Evolutionary conservation across 2,329 filamentous ascomycete species (phyloP).

Genomic region (Beauveria rudraprayagi): DNA sequence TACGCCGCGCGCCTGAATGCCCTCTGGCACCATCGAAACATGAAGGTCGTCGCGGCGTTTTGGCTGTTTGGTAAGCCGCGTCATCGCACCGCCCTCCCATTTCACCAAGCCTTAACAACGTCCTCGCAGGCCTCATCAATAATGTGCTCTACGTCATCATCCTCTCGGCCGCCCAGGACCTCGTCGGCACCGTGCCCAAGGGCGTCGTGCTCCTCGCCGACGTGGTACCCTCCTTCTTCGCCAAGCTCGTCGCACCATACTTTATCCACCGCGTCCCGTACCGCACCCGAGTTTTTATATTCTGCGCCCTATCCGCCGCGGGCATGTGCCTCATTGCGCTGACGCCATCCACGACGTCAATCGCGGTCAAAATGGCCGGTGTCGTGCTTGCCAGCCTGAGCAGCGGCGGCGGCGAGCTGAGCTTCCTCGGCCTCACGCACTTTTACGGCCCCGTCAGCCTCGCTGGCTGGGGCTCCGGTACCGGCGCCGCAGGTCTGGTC

Average conservation of each 20-base stretch:
- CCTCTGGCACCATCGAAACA: slow-evolving; percentile 59
- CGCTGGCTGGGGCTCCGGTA: slow-evolving; percentile 87
- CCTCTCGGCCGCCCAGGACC: slow-evolving; percentile 87
- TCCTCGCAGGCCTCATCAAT: slow-evolving; percentile 55
- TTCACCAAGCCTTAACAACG: neutral
- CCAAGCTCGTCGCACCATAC: slow-evolving; percentile 85
- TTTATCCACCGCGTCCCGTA: slow-evolving; percentile 88
- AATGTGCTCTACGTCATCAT: slow-evolving; percentile 98
- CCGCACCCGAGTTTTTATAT: slow-evolving; percentile 60
- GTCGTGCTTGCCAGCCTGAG: slow-evolving; percentile 79
- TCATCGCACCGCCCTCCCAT: neutral
- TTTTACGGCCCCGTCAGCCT: slow-evolving; percentile 85
- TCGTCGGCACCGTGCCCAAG: slow-evolving; percentile 88
- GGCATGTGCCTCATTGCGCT: slow-evolving; percentile 89
- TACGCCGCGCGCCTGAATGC: slow-evolving; percentile 59
- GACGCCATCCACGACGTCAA: slow-evolving; percentile 57
- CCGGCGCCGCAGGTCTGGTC: slow-evolving; percentile 77
- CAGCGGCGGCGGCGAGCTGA: slow-evolving; percentile 81
- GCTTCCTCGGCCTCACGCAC: slow-evolving; percentile 84
- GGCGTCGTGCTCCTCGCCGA: slow-evolving; percentile 88
- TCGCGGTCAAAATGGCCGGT: slow-evolving; percentile 70
- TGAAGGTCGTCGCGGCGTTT: slow-evolving; percentile 69
- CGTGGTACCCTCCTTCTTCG: slow-evolving; percentile 80
- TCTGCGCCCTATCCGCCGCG: slow-evolving; percentile 65
- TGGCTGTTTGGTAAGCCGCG: slow-evolving; percentile 74